phyloP scores from a whole-genome alignment of 371 early-diverging fungal genomes.

The Mortierella sp. region DNA sequence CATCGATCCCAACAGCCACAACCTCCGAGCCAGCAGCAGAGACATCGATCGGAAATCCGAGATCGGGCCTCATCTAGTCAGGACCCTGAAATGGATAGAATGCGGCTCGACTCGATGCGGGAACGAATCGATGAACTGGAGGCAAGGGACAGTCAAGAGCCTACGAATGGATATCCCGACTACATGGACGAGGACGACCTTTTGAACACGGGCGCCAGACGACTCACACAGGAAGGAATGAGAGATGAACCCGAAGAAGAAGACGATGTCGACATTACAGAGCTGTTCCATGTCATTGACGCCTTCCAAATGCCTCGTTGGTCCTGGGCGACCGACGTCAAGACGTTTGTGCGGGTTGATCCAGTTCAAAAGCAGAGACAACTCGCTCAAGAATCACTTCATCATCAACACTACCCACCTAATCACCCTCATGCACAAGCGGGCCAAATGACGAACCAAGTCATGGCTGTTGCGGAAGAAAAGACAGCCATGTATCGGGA shows the following conservation, averaged over 20 bases:
- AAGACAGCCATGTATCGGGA: slow-evolving; percentile 79
- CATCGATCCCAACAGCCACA: slow-evolving; percentile 33
- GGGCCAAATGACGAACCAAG: slow-evolving; percentile 34
- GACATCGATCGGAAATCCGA: slow-evolving; percentile 7
- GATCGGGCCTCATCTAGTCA: no score
- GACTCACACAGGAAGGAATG: not conserved
- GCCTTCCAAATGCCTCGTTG: slow-evolving; percentile 81
- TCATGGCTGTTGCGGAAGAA: slow-evolving; percentile 70
- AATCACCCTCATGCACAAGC: not conserved
- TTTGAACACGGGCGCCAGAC: not conserved
- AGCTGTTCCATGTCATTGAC: slow-evolving; percentile 76
- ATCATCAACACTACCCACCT: slow-evolving; percentile 10
- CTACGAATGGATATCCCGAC: no score
- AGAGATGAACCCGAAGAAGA: slow-evolving; percentile 22
- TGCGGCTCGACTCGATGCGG: slow-evolving; percentile 35
- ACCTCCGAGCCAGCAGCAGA: slow-evolving; percentile 3
- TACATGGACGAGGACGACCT: not conserved
- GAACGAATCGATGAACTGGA: slow-evolving; percentile 41
- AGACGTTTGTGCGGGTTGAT: slow-evolving; percentile 65
- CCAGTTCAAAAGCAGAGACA: slow-evolving; percentile 7
- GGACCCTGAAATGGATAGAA: slow-evolving; percentile 10
- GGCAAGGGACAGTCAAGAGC: not conserved
- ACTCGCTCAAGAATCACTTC: slow-evolving; percentile 6
- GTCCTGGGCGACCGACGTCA: slow-evolving; percentile 70
- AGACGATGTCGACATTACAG: slow-evolving; percentile 61